Conservation (phyloP, 768 basidiomycete genomes). For the Phanerochaete sordida region DNA sequence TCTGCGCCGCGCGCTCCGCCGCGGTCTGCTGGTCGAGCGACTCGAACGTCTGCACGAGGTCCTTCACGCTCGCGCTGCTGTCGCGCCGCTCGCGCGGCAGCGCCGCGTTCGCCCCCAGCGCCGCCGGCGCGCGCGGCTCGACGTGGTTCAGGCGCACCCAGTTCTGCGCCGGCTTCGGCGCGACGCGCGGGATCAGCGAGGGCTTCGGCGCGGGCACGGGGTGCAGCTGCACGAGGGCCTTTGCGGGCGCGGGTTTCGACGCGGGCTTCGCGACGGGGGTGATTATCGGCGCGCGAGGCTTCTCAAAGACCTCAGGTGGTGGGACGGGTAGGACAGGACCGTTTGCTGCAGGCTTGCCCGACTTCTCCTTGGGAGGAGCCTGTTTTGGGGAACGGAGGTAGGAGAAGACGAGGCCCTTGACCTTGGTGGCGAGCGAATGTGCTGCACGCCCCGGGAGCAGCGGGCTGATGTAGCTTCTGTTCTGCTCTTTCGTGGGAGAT, state of each 20-base stretch:
- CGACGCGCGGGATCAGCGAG: constrained; percentile 41
- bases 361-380: constrained; percentile 10
- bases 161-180: constrained; percentile 35
- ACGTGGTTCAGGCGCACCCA: constrained; percentile 54
- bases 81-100: constrained; percentile 43
- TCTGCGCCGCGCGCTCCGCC: constrained; percentile 22
- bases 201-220: constrained; percentile 40
- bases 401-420: constrained; percentile 58
- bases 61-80: constrained; percentile 71
- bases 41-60: constrained; percentile 66
- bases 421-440: constrained; percentile 42
- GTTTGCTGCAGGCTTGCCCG: constrained; percentile 12
- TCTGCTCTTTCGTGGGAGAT: not conserved
- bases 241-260: constrained; percentile 48
- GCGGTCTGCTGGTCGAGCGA: constrained; percentile 31
- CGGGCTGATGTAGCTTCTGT: not conserved
- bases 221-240: constrained; percentile 62
- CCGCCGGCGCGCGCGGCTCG: constrained; percentile 31
- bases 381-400: constrained; percentile 45
- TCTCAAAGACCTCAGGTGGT: constrained; percentile 47
- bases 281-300: constrained; percentile 49
- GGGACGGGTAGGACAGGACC: constrained; percentile 50
- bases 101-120: constrained; percentile 16
- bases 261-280: constrained; percentile 55
- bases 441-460: constrained; percentile 16